A percentile compares a stretch with the other conserved stretches of the same genome.
These are phyloP conservation scores for Kentomonas sorsogonicus DNA, from an alignment of 208 protist species.

Conservation along the genomic window DNA sequence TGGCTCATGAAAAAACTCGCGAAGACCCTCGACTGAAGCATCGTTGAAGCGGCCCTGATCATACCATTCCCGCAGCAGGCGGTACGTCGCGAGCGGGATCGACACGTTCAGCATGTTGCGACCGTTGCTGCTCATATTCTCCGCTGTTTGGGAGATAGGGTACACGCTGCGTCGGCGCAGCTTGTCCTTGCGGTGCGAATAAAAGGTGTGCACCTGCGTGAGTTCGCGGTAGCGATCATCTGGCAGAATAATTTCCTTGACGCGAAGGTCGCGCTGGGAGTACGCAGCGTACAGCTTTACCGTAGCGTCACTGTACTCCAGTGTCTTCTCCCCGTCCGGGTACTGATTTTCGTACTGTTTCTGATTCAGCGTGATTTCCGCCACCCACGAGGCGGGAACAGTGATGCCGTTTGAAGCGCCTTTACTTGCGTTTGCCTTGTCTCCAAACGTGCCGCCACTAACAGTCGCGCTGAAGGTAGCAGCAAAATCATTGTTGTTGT, in stretches of 20 bases:
- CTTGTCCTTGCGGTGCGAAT: conserved; percentile 78
- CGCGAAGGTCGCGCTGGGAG: conserved; percentile 65
- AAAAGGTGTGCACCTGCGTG: conserved; percentile 70
- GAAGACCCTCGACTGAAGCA: conserved; percentile 53
- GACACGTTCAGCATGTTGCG: too few relatives aligned
- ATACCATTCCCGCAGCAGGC: conserved; percentile 69
- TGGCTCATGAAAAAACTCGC: conserved; percentile 60
- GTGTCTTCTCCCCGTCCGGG: conserved; percentile 54
- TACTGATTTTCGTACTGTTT: conserved; percentile 82
- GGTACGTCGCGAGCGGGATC: conserved; percentile 17
- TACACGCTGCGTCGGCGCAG: conserved; percentile 50
- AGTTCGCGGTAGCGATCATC: conserved; percentile 32
- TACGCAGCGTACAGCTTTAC: conserved; percentile 72
- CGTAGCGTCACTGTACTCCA: conserved; percentile 70
- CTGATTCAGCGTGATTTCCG: conserved; percentile 54
- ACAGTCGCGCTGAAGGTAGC: too few relatives aligned
- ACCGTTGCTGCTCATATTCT: conserved; percentile 1
- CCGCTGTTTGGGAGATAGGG: conserved; percentile 14
- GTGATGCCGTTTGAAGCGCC: too few relatives aligned
- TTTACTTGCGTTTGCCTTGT: too few relatives aligned
- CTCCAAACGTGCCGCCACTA: too few relatives aligned
- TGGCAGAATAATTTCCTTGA: conserved; percentile 54
- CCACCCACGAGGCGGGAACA: conserved; percentile 68
- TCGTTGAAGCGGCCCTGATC: conserved; percentile 66
- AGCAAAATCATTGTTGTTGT: too few relatives aligned